Evolutionary conservation across 805 yeast genomes (phyloP).

Genomic region (Candida vartiovaarae): DNA sequence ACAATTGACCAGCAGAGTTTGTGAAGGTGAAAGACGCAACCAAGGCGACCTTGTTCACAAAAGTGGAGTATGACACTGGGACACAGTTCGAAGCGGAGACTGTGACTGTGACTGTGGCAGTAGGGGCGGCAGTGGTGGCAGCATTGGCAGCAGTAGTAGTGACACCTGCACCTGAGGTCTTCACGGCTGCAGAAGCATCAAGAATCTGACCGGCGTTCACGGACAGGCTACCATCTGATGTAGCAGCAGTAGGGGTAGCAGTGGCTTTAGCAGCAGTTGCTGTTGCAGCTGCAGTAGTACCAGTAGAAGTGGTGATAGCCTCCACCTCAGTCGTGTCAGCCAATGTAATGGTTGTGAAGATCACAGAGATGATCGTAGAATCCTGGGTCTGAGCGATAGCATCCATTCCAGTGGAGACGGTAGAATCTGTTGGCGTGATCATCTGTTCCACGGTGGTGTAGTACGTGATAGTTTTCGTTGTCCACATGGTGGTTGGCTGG

Average conservation of each 20-base stretch:
- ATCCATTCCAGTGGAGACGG: constrained; percentile 7
- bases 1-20: constrained; percentile 17
- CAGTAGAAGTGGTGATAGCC: constrained; percentile 18
- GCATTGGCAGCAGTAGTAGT: constrained; percentile 3
- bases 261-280: constrained; percentile 9
- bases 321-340: constrained; percentile 35
- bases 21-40: constrained; percentile 22
- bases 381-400: constrained; percentile 4
- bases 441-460: constrained; percentile 44
- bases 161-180: not conserved
- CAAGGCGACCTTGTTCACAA: constrained; percentile 13
- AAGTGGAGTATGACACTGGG: constrained; percentile 10
- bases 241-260: constrained; percentile 5
- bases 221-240: not conserved
- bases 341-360: constrained; percentile 24
- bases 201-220: constrained; percentile 1
- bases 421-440: constrained; percentile 21
- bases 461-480: constrained; percentile 34
- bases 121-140: not conserved
- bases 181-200: constrained; percentile 3
- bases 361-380: constrained; percentile 41
- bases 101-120: constrained; percentile 19
- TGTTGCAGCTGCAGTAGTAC: constrained; percentile 15
- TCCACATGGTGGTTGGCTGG: constrained; percentile 37
- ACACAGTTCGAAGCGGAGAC: constrained; percentile 14